Evolutionary conservation across 1,284 basidiomycete species (phyloP), one percentile per base, ranked within the genome.

Genomic region (Boletellus deceptivus): DNA sequence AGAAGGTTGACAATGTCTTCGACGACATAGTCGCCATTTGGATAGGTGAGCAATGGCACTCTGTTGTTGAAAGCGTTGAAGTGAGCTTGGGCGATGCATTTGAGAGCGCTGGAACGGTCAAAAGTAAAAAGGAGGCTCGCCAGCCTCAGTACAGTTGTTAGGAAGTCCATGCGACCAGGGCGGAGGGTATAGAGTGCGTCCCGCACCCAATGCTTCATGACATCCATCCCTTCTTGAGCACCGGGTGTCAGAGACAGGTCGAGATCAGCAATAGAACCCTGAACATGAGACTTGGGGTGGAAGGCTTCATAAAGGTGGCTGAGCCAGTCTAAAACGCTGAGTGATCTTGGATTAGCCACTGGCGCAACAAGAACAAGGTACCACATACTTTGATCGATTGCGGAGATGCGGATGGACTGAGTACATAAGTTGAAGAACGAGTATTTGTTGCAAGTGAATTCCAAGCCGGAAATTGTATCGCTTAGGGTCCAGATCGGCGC

Each of bases 361-460:
- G 3, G 6, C 6, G 1, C 22, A 8, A 20, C 14, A 17, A 29
- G 1, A 13, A 20, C 9, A 24, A 13, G n/a, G 25, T 6, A 9
- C 20, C 16, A 50, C 63, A 2, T 53, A 71, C 70, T 51, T 43
- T 1, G 53, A 49, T 9, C 53, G 55, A 37, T 34, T 49, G 6
- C 6, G n/a, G 3, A 48, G 42, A 4, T 48, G 22, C 14, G 62
- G 60, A 45, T 55, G 33, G 3, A 40, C 47, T 6, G 57, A 56
- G 46, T 54, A 67, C 53, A 39, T 61, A 16, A 46, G 52, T 27
- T 77, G 72, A 44, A 75, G 66, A 10, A 82, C 75, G 31, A 70
- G 52, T 4, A 82, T 73, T 51, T 82, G 79, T 41, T 75, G 72
- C 1, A 82, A 57, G 56, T 76, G 70, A n/a, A 78, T 60, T 4